Conservation (phyloP, 352 stramenopile genomes). For the Globisporangium parvum region DNA sequence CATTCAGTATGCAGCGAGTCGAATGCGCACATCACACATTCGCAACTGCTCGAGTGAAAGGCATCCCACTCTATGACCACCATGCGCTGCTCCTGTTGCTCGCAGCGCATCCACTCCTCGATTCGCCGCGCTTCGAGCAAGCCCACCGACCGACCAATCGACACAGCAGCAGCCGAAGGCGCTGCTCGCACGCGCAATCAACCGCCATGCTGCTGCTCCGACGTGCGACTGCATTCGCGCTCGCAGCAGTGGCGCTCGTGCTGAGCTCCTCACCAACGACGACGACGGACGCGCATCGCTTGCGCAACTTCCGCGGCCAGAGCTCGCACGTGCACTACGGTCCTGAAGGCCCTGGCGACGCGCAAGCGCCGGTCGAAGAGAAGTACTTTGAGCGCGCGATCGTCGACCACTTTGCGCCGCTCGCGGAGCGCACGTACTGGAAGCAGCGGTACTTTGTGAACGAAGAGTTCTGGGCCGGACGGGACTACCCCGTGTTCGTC, state of each 20-base stretch:
- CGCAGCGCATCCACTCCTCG: too few species aligned
- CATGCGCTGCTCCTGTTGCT: too few species aligned
- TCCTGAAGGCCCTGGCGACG: conserved; percentile 19
- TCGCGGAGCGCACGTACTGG: conserved; percentile 56
- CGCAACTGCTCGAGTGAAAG: too few species aligned
- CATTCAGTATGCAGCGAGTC: too few species aligned
- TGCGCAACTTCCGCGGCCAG: conserved; percentile 64
- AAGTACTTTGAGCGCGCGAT: conserved; percentile 55
- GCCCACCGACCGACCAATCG: too few species aligned
- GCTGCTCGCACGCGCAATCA: too few species aligned
- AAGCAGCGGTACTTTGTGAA: conserved; percentile 90
- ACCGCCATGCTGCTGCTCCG: neutral
- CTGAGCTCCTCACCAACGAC: conserved; percentile 2
- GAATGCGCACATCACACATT: too few species aligned
- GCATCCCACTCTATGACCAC: too few species aligned
- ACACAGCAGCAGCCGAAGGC: too few species aligned
- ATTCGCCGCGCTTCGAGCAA: too few species aligned
- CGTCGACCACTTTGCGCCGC: conserved; percentile 64
- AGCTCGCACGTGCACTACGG: conserved; percentile 58
- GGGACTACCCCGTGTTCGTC: conserved; percentile 82
- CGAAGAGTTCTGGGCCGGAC: conserved; percentile 77
- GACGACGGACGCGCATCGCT: conserved; percentile 11
- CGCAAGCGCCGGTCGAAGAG: conserved; percentile 36
- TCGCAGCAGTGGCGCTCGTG: neutral
- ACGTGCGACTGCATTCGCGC: neutral